Conservation (phyloP, 2,329 filamentous ascomycete genomes). For the Talaromyces sp. region DNA sequence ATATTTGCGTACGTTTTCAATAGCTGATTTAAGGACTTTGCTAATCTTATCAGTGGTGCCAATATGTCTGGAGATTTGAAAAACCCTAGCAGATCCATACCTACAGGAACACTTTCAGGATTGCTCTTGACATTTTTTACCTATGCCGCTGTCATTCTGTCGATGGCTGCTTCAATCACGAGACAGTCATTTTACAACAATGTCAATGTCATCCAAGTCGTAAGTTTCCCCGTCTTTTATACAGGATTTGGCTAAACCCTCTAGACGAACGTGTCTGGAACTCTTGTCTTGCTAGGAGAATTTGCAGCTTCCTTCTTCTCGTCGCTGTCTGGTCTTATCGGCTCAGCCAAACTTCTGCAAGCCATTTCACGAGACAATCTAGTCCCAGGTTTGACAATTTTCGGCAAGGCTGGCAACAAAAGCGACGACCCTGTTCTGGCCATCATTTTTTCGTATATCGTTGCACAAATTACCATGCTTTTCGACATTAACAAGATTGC, state of each 20-base stretch:
- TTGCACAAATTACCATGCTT: slow-evolving; percentile 76
- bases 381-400: slow-evolving; percentile 69
- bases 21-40: slow-evolving; percentile 35
- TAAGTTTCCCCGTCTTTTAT: slow-evolving; percentile 28
- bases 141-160: slow-evolving; percentile 72
- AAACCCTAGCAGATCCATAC: slow-evolving; percentile 79
- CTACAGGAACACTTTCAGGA: slow-evolving; percentile 76
- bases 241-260: not conserved
- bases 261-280: slow-evolving; percentile 68
- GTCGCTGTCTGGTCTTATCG: slow-evolving; percentile 80
- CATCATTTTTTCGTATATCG: slow-evolving; percentile 69
- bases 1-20: slow-evolving; percentile 51
- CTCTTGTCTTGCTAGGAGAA: slow-evolving; percentile 74
- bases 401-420: slow-evolving; percentile 68
- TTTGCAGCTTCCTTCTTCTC: slow-evolving; percentile 82
- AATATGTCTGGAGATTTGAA: slow-evolving; percentile 87
- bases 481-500: slow-evolving; percentile 85
- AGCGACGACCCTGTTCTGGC: slow-evolving; percentile 73
- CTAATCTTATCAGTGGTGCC: slow-evolving; percentile 58
- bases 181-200: slow-evolving; percentile 70
- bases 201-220: slow-evolving; percentile 73
- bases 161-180: slow-evolving; percentile 73
- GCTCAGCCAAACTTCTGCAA: slow-evolving; percentile 78
- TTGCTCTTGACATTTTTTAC: slow-evolving; percentile 71
- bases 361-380: slow-evolving; percentile 76